A percentile compares a stretch with the other conserved stretches of the same genome.
Evolutionary conservation across 768 basidiomycete species (phyloP).

Genomic region (Russula olivacea): DNA sequence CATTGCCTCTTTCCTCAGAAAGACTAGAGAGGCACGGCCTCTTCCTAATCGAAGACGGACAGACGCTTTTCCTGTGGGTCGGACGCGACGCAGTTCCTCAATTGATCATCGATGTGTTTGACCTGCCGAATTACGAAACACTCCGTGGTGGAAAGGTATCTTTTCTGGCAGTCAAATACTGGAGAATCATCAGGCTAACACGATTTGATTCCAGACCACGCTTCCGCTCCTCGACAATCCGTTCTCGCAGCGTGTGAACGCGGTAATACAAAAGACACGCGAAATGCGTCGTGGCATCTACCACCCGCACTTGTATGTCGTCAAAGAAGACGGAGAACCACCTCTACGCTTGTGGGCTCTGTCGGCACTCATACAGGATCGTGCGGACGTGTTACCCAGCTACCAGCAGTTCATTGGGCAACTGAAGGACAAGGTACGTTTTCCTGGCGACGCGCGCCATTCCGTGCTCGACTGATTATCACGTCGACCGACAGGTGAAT

Average conservation of each 20-base stretch:
- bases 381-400: slow-evolving; percentile 89
- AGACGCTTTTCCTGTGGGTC: slow-evolving; percentile 97
- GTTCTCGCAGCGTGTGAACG: slow-evolving; percentile 94
- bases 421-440: slow-evolving; percentile 78
- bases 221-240: slow-evolving; percentile 87
- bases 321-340: slow-evolving; percentile 97
- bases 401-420: slow-evolving; percentile 92
- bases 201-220: slow-evolving; percentile 51
- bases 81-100: slow-evolving; percentile 98
- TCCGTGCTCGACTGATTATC: slow-evolving; percentile 12
- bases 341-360: slow-evolving; percentile 93
- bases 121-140: slow-evolving; percentile 80
- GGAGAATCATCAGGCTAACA: background rate
- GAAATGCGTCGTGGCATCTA: slow-evolving; percentile 92
- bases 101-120: slow-evolving; percentile 90
- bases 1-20: slow-evolving; percentile 91
- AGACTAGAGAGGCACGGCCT: slow-evolving; percentile 91
- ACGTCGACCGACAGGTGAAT: slow-evolving; percentile 22
- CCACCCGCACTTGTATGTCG: slow-evolving; percentile 89
- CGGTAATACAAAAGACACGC: slow-evolving; percentile 88
- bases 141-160: slow-evolving; percentile 88
- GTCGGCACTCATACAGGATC: slow-evolving; percentile 90
- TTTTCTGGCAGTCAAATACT: background rate
- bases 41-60: slow-evolving; percentile 95
- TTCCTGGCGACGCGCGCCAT: background rate